Evolutionary conservation across 768 basidiomycete species (phyloP), one percentile per base, ranked within the genome.

Genomic region (Lactarius evosmus): DNA sequence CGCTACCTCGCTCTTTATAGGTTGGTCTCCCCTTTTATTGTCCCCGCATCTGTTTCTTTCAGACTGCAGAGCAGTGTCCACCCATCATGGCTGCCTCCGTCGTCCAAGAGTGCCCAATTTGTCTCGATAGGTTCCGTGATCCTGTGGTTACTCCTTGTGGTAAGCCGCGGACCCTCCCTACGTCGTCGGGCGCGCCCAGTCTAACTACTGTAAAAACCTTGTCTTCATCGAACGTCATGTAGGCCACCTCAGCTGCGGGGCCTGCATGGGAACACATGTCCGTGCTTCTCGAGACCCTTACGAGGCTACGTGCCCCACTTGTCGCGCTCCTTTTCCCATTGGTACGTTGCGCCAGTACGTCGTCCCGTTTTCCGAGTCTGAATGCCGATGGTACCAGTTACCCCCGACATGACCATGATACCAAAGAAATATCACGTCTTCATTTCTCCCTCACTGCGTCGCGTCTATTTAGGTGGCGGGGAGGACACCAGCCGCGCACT

Each of bases 201-300:
- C 12, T 25, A 49, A 49, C 9, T 27, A 49, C 9, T 27, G 11
- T 38, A 38, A 38, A 38, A 36, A 17, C 5, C 0, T 6, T 33
- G 8, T 9, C 6, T 30, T 30, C 7, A 4, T 56, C 17, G 11
- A 8, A 6, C 9, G 30, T n/a, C 30, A 4, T 33, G 2, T 16
- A 69, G 67, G 67, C 11, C 67, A 69, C 49, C 52, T 69, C 14
- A 54, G 38, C 22, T 69, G 67, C 52, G 38, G 44, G 1, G 11
- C 36, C 2, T 64, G 66, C 46, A 56, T 67, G 4, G 52, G 30
- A 17, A 9, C 22, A 0, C 66, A 69, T 25, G 22, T 59, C 14
- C 51, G 51, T 17, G 6, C 27, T 12, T 64, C 62, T 1, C 14
- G 22, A 9, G 6, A 62, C 29, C n/a, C 52, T 9, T 54, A 46